These are phyloP conservation scores for Lentinula guzmanii DNA, from an alignment of 768 basidiomycete genomes.

Conservation along the genomic window DNA sequence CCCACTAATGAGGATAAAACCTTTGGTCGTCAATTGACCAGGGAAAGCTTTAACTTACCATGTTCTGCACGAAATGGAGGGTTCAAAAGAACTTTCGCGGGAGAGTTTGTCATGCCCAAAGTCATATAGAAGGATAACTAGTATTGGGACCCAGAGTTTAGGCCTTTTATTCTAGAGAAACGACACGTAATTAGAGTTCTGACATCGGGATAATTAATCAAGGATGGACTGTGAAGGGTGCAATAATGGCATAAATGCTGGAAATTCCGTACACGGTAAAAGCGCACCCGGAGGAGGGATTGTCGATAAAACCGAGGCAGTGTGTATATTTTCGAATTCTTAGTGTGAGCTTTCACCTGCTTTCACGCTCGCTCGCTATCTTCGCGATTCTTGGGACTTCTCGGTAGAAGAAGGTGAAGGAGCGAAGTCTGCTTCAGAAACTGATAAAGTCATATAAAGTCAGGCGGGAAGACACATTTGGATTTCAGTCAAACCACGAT, in stretches of 20 bases:
- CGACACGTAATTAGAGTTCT: background rate
- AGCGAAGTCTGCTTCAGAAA: background rate
- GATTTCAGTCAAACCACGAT: background rate
- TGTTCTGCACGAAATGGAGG: conserved; percentile 50
- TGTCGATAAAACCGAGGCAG: background rate
- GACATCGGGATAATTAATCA: conserved; percentile 6
- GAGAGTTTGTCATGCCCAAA: background rate
- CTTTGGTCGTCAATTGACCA: background rate
- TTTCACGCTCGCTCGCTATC: background rate
- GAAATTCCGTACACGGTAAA: background rate
- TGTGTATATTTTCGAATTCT: background rate
- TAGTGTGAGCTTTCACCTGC: background rate
- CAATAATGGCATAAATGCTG: background rate
- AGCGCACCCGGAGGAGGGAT: background rate
- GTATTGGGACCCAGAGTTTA: background rate
- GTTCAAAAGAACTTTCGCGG: conserved; percentile 19
- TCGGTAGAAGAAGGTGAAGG: background rate
- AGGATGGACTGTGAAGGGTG: background rate
- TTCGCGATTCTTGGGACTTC: background rate
- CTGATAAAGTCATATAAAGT: background rate
- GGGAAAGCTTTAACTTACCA: conserved; percentile 7
- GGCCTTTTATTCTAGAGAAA: conserved; percentile 2
- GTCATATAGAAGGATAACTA: background rate
- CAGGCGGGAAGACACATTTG: background rate
- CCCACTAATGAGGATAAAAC: conserved; percentile 26